Base-by-base conservation (phyloP, 106 monocot species). In the Triglochin maritima region DNA sequence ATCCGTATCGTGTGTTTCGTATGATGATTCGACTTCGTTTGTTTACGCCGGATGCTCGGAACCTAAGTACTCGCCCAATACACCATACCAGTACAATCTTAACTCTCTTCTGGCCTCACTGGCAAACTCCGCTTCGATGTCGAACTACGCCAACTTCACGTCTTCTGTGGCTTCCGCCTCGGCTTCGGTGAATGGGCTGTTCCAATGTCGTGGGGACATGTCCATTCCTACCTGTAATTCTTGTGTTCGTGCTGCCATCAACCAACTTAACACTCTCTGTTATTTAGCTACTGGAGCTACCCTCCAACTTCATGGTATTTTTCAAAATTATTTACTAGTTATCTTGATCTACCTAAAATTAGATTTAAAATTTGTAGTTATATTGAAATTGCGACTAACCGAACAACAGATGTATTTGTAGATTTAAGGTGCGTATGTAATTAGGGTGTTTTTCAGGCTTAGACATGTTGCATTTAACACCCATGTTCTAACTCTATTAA, bases 151-250 rank as follows among this genome's bases (percentile, higher is more conserved):
- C 58, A 87, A 94, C 55, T 85, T 90, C 80, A 81, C 89, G 72
- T 78, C 89, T 69, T 52, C 80, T 47, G 12, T 62, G 15, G 75
- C 83, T 51, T 57, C 81, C 66, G 50, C 86, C 4, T 50, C 76
- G 8, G 17, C 69, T 11, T 73, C 86, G 0, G 70, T 82, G 59
- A 62, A 69, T 63, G 90, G 87, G 57, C 62, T 90, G 76, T 83
- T 66, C 81, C 95, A 95, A 75, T 95, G 95, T 85, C 79, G 83
- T 16, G 83, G 85, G n/a, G 90, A 90, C 73, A 78, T 90, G 63
- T 13, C 84, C 44, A 4, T 70, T 68, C 29, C 87, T 67, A 61
- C 51, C 73, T 95, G 95, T 71, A 44, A 71, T 50, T 66, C 78
- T 63, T 95, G 95, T 76, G 67, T 94, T 73, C 76, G 74, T 17